Conservation (phyloP, 306 rosid genomes). For the Prunus mira region DNA sequence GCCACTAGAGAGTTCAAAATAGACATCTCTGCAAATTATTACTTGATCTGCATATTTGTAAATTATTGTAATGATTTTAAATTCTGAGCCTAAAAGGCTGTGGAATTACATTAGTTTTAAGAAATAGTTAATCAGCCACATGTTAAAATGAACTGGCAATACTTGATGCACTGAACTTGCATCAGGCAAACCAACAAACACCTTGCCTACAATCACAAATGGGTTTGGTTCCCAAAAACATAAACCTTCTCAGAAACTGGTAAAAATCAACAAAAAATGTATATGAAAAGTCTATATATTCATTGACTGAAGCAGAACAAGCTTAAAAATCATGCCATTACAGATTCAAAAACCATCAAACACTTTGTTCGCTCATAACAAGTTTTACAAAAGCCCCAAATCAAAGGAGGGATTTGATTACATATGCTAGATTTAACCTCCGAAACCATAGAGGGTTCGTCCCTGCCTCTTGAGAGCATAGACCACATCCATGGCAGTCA, state of each 20-base stretch:
- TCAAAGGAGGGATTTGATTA: background rate
- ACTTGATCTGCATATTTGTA: background rate
- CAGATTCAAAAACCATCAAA: background rate
- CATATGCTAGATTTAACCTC: conserved; percentile 3
- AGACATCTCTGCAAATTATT: background rate
- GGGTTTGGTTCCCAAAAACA: background rate
- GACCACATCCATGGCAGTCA: conserved; percentile 33
- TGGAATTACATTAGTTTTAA: background rate
- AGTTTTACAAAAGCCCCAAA: background rate
- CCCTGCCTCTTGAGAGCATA: conserved; percentile 35
- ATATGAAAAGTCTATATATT: background rate
- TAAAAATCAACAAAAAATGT: background rate
- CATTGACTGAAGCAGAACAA: background rate
- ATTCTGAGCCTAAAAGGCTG: background rate
- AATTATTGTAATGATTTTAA: background rate
- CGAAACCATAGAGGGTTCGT: conserved; percentile 28
- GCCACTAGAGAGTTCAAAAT: too few species aligned
- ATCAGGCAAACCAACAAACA: background rate
- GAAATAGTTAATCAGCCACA: background rate
- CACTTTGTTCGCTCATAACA: background rate
- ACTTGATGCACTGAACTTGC: background rate
- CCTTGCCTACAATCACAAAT: background rate
- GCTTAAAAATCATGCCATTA: background rate
- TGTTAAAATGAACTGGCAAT: background rate
- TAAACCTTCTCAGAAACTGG: background rate